Base-by-base conservation (phyloP, 345 rosid species). In the Eucalyptus paniculata region DNA sequence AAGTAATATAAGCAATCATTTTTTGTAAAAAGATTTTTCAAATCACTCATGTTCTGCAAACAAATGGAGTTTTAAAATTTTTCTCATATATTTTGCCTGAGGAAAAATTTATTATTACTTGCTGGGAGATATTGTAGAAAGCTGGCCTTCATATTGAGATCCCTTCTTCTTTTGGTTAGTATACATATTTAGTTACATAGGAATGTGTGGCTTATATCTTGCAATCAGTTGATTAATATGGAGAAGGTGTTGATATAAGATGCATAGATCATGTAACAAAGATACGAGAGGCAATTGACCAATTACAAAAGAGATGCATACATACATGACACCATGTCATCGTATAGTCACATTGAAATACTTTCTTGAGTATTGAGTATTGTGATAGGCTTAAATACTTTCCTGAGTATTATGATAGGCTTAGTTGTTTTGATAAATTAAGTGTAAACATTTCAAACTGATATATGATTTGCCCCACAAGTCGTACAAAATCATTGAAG, bases 11-110 rank as follows among this genome's bases (percentile, higher is more conserved):
- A 69, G 13, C 4, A 11, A 32, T 8, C 7, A 5, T 69, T 34
- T 16, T 67, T 32, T 32, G 10, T 10, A 15, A n/a, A 65, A n/a
- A 0, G 10, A 13, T 67, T n/a, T 67, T n/a, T 8, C 23, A 32
- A 8, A 34, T 72, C 12, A 34, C 23, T 5, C 4, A 3, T 34
- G 40, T 72, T 72, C 13, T 0, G 0, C 0, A 1, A 11, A 37
- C 6, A 1, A 37, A 37, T 21, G 8, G 47, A 72, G 15, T 24
- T 9, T 19, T 69, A 18, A 67, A n/a, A 3, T 3, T 15, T 67
- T 15, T 15, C 18, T 0, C 10, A 30, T 4, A 34, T 37, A 19
- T 40, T 11, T 77, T 37, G 42, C 8, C 47, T 3, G 2, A 77
- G 83, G 28, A 40, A 77, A 77, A 77, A 3, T 3, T 37, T 19